Evolutionary conservation across 805 yeast species (phyloP), one percentile per base, ranked within the genome.

Genomic region (Blastobotrys attinorum): DNA sequence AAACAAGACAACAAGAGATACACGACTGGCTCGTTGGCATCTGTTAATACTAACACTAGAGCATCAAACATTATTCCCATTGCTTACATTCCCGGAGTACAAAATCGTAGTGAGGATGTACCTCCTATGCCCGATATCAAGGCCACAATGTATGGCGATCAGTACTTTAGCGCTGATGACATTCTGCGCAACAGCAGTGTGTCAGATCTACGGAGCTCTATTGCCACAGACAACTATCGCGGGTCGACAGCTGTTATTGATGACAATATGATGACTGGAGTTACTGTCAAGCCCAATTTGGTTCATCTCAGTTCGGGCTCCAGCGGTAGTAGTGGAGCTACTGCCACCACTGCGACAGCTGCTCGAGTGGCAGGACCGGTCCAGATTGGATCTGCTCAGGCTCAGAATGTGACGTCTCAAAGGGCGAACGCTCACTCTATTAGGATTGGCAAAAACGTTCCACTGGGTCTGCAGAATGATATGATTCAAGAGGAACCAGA

Each of bases 61-160:
- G 94, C 94, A 3, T 83, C 95, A 11, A 88, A 89, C 61, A 79
- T 89, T 50, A 73, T 89, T 48, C 96, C 96, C 16, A 82, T 90
- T 45, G 95, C 95, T 2, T 89, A 88, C 59, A 85, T 89, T 47
- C 97, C 97, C 0, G 97, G 97, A 31, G 96, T 88, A 37, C 84
- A 58, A 23, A 48, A 54, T 31, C 49, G 44, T 15, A 53, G 47
- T 42, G 53, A 47, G 43, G 47, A 48, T 38, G 44, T 45, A 50
- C 56, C 61, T 17, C 52, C 58, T 15, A 40, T 53, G 41, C 59
- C 52, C 29, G 54, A 29, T 22, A 18, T 39, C 4, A 21, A 31
- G 17, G 29, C 16, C 3, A 22, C 25, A 21, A 32, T n/a, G 36
- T 32, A 32, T 16, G 47, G 52, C 51, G 47, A 47, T 37, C 48